Conservation (phyloP, 192 early-diverging fungal genomes). For the Fimicolochytrium jonesii region DNA sequence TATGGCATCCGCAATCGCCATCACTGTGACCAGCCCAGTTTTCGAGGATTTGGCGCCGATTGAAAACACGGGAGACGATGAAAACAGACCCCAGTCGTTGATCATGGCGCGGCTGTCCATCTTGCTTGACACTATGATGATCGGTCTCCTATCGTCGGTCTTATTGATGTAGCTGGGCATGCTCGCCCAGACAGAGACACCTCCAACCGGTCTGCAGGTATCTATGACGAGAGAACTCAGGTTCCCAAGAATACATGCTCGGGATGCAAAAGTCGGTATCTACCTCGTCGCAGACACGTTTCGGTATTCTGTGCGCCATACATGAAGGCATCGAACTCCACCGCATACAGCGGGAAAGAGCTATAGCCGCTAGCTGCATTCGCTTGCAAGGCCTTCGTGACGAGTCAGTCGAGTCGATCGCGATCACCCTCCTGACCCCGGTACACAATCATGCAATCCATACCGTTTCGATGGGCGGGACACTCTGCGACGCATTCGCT, state of each 20-base stretch:
- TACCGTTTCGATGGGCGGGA: conserved; percentile 1
- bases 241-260: neutral
- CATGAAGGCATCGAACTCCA: conserved; percentile 72
- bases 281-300: conserved; percentile 69
- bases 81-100: conserved; percentile 36
- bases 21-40: conserved; percentile 58
- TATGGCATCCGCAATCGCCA: conserved; percentile 69
- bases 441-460: no score
- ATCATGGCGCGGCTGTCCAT: conserved; percentile 66
- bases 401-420: no score
- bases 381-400: conserved; percentile 35
- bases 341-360: conserved; percentile 60
- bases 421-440: no score
- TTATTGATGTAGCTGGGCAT: conserved; percentile 39
- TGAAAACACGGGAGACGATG: conserved; percentile 23
- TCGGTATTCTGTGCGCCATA: conserved; percentile 59
- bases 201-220: conserved; percentile 65
- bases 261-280: neutral
- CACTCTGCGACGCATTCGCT: conserved; percentile 3
- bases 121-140: conserved; percentile 61
- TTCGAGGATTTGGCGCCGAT: conserved; percentile 51
- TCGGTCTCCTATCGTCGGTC: conserved; percentile 53
- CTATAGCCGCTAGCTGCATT: conserved; percentile 47
- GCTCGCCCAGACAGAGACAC: conserved; percentile 64
- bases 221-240: conserved; percentile 25